Percentiles rank a stretch among this genome's conserved stretches.
Conservation (phyloP, 306 rosid species). For the Quercus agrifolia region DNA sequence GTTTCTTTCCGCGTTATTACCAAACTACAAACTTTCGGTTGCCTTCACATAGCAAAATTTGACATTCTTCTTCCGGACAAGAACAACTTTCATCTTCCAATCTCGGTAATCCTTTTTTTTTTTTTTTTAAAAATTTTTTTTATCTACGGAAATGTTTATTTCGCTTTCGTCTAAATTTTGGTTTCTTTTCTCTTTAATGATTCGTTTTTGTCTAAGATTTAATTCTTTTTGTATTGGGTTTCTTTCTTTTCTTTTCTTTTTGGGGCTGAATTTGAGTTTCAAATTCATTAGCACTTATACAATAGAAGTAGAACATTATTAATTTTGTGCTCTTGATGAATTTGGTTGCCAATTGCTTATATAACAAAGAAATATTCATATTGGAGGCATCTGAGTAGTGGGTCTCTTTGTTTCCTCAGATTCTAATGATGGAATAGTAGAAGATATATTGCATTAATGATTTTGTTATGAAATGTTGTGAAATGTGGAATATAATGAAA, state of each 20-base stretch:
- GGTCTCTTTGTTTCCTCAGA: background rate
- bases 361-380: background rate
- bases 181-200: background rate
- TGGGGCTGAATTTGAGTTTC: background rate
- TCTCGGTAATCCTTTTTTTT: background rate
- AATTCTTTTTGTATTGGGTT: background rate
- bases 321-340: background rate
- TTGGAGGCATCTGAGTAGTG: background rate
- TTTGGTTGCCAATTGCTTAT: background rate
- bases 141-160: background rate
- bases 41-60: background rate
- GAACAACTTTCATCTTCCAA: background rate
- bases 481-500: conserved; percentile 1
- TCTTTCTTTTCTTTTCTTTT: too few species aligned
- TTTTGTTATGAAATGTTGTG: background rate
- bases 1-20: background rate
- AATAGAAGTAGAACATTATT: background rate
- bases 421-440: background rate
- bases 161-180: background rate
- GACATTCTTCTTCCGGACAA: background rate
- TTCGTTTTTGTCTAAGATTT: conserved; percentile 1
- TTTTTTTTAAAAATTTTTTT: background rate
- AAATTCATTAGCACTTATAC: background rate
- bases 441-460: background rate
- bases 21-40: background rate